Percentiles rank a stretch among this genome's conserved stretches.
These are phyloP conservation scores for Penicillium roqueforti DNA, from an alignment of 495 filamentous ascomycete genomes.

Conservation along the genomic window DNA sequence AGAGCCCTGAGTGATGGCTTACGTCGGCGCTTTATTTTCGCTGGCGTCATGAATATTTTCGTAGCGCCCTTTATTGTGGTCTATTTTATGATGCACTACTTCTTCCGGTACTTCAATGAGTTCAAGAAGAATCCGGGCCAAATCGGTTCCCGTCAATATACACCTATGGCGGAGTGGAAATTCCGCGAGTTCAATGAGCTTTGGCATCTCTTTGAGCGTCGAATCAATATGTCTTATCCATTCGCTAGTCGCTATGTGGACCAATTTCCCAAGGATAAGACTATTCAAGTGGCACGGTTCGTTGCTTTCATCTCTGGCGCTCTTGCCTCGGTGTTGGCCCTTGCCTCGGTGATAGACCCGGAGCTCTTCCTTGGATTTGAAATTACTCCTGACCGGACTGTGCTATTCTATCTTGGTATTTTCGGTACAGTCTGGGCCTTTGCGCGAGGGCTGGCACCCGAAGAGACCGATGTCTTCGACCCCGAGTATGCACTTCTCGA, in stretches of 20 bases:
- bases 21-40: constrained; percentile 70
- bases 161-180: constrained; percentile 93
- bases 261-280: constrained; percentile 95
- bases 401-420: constrained; percentile 71
- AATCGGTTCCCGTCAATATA: constrained; percentile 80
- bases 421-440: constrained; percentile 77
- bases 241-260: constrained; percentile 90
- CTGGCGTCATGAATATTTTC: constrained; percentile 80
- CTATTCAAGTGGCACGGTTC: constrained; percentile 73
- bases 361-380: constrained; percentile 92
- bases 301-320: constrained; percentile 84
- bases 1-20: constrained; percentile 71
- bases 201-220: constrained; percentile 81
- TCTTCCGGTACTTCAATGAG: constrained; percentile 92
- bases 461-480: constrained; percentile 86
- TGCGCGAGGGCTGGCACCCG: constrained; percentile 72
- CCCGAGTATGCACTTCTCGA: constrained; percentile 83
- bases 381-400: constrained; percentile 76
- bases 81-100: constrained; percentile 80
- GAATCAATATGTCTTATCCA: constrained; percentile 90
- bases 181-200: constrained; percentile 98
- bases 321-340: constrained; percentile 73
- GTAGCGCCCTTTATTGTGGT: constrained; percentile 78
- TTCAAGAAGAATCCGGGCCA: constrained; percentile 88
- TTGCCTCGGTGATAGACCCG: constrained; percentile 78